Percentiles rank a stretch among this genome's conserved stretches.
phyloP scores from a whole-genome alignment of 345 rosid species.

The Mangifera indica region DNA sequence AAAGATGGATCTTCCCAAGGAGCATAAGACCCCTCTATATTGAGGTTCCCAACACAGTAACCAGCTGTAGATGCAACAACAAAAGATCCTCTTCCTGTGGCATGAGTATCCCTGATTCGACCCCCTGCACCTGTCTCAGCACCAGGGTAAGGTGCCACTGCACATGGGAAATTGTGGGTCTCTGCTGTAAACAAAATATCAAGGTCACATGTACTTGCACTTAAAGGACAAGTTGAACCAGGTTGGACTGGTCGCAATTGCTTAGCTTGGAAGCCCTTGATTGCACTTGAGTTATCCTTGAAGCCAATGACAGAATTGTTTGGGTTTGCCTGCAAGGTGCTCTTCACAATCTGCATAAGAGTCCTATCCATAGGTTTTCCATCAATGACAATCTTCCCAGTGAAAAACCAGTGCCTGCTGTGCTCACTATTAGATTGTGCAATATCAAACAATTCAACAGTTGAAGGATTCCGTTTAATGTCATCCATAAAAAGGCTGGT shows the following conservation, averaged over 20 bases:
- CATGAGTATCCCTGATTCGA: slow-evolving; percentile 94
- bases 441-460: slow-evolving; percentile 89
- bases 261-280: slow-evolving; percentile 71
- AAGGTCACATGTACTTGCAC: slow-evolving; percentile 46
- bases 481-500: slow-evolving; percentile 70
- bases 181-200: slow-evolving; percentile 93
- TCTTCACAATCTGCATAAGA: slow-evolving; percentile 93
- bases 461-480: slow-evolving; percentile 76
- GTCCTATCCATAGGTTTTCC: slow-evolving; percentile 76
- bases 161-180: slow-evolving; percentile 97
- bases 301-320: slow-evolving; percentile 90
- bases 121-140: slow-evolving; percentile 99
- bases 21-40: slow-evolving; percentile 72
- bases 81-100: slow-evolving; percentile 94
- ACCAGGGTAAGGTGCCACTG: slow-evolving; percentile 97
- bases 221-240: slow-evolving; percentile 59
- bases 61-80: slow-evolving; percentile 88
- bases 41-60: slow-evolving; percentile 85
- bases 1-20: slow-evolving; percentile 91
- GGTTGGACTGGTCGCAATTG: slow-evolving; percentile 74
- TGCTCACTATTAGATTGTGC: slow-evolving; percentile 97
- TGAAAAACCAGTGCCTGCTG: slow-evolving; percentile 93
- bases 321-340: slow-evolving; percentile 76
- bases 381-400: slow-evolving; percentile 82
- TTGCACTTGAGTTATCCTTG: slow-evolving; percentile 94